Conservation (phyloP, 2,329 filamentous ascomycete genomes). For the Aspergillus sp. region DNA sequence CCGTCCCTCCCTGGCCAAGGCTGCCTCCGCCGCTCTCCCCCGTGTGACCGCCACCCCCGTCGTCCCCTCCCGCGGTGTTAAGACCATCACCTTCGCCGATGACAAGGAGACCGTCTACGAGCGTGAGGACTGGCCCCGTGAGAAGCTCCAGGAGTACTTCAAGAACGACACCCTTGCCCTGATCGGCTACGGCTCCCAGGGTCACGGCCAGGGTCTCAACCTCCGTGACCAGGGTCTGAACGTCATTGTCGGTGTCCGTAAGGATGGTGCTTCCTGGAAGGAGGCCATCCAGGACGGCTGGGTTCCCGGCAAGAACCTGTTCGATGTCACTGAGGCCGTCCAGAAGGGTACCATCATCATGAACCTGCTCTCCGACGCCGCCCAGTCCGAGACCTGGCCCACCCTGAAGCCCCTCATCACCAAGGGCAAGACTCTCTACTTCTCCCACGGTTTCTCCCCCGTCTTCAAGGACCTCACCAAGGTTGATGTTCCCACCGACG, state of each 20-base stretch:
- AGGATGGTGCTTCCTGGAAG: conserved; percentile 98
- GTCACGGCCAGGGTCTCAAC: conserved; percentile 98
- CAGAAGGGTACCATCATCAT: conserved; percentile 91
- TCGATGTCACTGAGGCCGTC: conserved; percentile 97
- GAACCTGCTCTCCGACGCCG: conserved; percentile 98
- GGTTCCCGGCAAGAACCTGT: conserved; percentile 98
- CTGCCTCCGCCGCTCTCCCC: conserved; percentile 42
- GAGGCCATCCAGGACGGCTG: conserved; percentile 96
- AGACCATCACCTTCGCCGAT: conserved; percentile 99
- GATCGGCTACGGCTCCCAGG: conserved; percentile 97
- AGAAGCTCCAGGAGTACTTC: conserved; percentile 99
- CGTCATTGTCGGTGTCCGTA: conserved; percentile 97
- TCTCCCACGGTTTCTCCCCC: conserved; percentile 99
- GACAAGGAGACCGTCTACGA: conserved; percentile 94
- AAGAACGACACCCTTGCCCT: conserved; percentile 99
- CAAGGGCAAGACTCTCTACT: conserved; percentile 99
- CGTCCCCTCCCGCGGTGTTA: conserved; percentile 70
- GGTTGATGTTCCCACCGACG: conserved; percentile 91
- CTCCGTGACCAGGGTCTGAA: conserved; percentile 99
- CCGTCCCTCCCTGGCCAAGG: conserved; percentile 49
- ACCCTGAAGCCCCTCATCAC: conserved; percentile 95
- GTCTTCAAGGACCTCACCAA: conserved; percentile 99
- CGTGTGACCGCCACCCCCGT: conserved; percentile 51
- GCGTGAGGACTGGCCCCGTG: conserved; percentile 96
- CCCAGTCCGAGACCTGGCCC: conserved; percentile 98